phyloP scores from a whole-genome alignment of 768 basidiomycete genomes.

The Fomitopsis serialis region DNA sequence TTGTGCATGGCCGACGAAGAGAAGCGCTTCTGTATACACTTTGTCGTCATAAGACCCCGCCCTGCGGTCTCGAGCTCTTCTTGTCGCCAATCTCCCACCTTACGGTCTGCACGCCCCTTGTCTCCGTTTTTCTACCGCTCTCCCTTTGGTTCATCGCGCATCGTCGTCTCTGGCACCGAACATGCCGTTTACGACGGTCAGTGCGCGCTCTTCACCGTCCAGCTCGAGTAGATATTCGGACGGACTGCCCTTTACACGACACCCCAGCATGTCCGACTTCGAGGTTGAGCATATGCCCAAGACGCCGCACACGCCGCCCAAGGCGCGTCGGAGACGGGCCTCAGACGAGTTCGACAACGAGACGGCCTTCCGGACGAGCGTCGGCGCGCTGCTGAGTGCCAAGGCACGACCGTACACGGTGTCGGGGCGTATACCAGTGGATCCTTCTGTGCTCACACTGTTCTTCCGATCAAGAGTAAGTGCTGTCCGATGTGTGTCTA shows the following conservation, averaged over 20 bases:
- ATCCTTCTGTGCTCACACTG: slow-evolving; percentile 59
- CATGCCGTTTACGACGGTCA: slow-evolving; percentile 19
- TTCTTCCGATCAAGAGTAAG: slow-evolving; percentile 78
- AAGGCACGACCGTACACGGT: slow-evolving; percentile 61
- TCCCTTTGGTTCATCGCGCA: too few relatives aligned
- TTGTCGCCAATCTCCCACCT: slow-evolving; percentile 1
- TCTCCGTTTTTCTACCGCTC: background rate
- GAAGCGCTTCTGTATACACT: slow-evolving; percentile 4
- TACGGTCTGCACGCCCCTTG: background rate
- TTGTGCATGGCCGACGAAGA: slow-evolving; percentile 13
- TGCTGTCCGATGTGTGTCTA: background rate
- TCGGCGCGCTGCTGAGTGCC: slow-evolving; percentile 49
- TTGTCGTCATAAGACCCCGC: slow-evolving; percentile 5
- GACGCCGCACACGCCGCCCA: slow-evolving; percentile 10
- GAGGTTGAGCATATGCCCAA: slow-evolving; percentile 49
- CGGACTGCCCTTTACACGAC: slow-evolving; percentile 32
- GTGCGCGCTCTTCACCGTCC: slow-evolving; percentile 17
- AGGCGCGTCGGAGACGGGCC: slow-evolving; percentile 19
- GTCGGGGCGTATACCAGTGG: slow-evolving; percentile 65
- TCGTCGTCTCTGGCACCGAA: background rate
- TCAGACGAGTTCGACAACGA: slow-evolving; percentile 48
- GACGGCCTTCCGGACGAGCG: slow-evolving; percentile 45
- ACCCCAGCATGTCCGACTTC: slow-evolving; percentile 48
- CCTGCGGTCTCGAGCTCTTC: slow-evolving; percentile 1
- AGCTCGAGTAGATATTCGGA: slow-evolving; percentile 35